Evolutionary conservation across 192 early-diverging fungal genomes (phyloP).

Genomic region (Phlyctochytrium arcticum): DNA sequence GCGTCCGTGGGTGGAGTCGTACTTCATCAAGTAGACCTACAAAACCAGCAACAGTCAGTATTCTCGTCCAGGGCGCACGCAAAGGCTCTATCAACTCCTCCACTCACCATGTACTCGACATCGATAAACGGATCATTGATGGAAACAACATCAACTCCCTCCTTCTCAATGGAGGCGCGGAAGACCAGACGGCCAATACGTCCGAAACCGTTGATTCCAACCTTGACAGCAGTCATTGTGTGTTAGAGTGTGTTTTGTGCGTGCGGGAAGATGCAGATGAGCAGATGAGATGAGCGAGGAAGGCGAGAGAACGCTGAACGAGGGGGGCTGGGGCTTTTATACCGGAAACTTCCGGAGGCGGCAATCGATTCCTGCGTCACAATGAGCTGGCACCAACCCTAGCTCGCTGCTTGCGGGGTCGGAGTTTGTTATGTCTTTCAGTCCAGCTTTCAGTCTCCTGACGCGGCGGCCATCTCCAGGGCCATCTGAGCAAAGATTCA

Average conservation of each 20-base stretch:
- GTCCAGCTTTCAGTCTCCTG: no score
- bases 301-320: no score
- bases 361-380: no score
- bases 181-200: conserved; percentile 98
- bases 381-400: no score
- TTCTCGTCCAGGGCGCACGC: not conserved
- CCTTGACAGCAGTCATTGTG: conserved; percentile 17
- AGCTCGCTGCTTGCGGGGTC: no score
- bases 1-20: conserved; percentile 97
- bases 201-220: conserved; percentile 78
- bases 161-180: conserved; percentile 72
- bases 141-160: conserved; percentile 64
- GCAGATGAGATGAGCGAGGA: no score
- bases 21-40: conserved; percentile 90
- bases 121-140: conserved; percentile 98
- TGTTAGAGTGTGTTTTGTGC: not conserved
- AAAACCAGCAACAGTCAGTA: not conserved
- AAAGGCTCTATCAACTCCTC: not conserved
- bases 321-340: no score
- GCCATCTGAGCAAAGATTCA: no score
- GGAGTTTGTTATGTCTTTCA: no score
- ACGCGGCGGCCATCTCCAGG: no score
- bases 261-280: not conserved
- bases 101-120: conserved; percentile 84
- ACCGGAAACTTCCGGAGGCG: no score